Base-by-base conservation (phyloP, 2,329 filamentous ascomycete species). In the Cladosporium sp. region DNA sequence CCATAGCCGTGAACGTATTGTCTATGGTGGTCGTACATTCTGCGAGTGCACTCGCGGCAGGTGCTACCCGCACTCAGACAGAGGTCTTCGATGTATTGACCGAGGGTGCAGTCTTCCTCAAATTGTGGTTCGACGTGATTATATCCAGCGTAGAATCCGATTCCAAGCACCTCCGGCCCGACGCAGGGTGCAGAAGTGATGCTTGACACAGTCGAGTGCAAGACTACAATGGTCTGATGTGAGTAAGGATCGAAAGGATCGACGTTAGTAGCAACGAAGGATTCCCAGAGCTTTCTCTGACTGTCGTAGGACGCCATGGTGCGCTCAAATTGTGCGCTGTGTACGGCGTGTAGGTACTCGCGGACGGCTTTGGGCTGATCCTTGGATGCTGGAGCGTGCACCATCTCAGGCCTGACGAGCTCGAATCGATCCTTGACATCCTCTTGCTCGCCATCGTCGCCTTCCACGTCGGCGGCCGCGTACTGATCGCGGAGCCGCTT, bases 1-100 rank as follows among this genome's bases (percentile, higher is more conserved):
- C 91, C 92, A 66, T 95, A 87, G 28, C 93, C 95, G 63, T 98
- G 93, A 1, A 98, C 95, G 64, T 98, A 98, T 40, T 95, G 95
- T 52, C 91, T 84, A 67, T 97, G 91, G 68, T 98, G 93, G 62
- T 96, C 88, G 51, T 84, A 81, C 87, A 97, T 90, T 60, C 84
- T 87, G 56, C 87, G 85, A 59, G 92, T 89, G 66, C 95, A 98
- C 9, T 86, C 83, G 42, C 83, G 84, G 68, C 93, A 98, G 1
- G 85, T 76, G n/a, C 84, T 81, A 57, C 86, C 82, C 28, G 89
- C 87, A 55, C 81, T 81, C 44, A 86, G 79, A 63, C 89, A 95
- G 13, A 97, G 73, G 61, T 95, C 89, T 69, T 97, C 91, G 4
- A 98, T 86, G 66, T 95, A 98, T 67, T 96, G 92, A 0, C 93